Evolutionary conservation across 768 basidiomycete genomes (phyloP).

Genomic region (Rhodotorula paludigena): DNA sequence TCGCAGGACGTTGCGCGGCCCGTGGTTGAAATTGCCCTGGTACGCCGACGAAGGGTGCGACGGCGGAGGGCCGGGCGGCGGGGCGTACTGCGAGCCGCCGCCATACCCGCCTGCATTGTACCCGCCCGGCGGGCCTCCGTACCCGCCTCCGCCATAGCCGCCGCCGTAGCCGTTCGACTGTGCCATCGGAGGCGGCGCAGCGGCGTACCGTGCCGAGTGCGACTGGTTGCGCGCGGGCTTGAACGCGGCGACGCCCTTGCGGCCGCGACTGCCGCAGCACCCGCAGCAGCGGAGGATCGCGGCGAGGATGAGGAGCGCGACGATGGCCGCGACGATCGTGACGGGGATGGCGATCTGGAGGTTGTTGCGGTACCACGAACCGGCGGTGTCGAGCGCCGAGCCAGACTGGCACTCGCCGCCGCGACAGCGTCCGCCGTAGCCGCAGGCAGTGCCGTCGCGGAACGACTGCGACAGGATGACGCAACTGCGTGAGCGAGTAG

Average conservation of each 20-base stretch:
- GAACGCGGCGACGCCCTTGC: not conserved
- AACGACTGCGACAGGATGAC: slow-evolving; percentile 65
- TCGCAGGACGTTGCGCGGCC: not conserved
- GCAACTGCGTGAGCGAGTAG: slow-evolving; percentile 59
- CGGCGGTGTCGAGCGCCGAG: slow-evolving; percentile 55
- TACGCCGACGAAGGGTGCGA: not conserved
- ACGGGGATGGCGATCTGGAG: slow-evolving; percentile 56
- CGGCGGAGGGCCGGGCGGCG: slow-evolving; percentile 18
- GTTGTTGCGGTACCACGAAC: slow-evolving; percentile 45
- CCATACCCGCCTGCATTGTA: not conserved
- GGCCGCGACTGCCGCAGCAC: slow-evolving; percentile 19
- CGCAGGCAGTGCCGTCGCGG: slow-evolving; percentile 81
- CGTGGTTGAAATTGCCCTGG: not conserved
- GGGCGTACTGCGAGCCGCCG: slow-evolving; percentile 5
- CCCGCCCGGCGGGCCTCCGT: not conserved
- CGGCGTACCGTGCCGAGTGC: slow-evolving; percentile 9
- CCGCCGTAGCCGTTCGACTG: not conserved
- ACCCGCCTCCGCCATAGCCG: not conserved
- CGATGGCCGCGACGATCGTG: slow-evolving; percentile 63
- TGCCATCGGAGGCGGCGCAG: not conserved
- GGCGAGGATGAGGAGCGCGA: slow-evolving; percentile 60
- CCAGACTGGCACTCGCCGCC: slow-evolving; percentile 68
- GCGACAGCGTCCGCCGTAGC: slow-evolving; percentile 76
- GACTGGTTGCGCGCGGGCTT: slow-evolving; percentile 1
- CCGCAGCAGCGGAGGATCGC: slow-evolving; percentile 46